A percentile compares a stretch with the other conserved stretches of the same genome.
Evolutionary conservation across 2,329 filamentous ascomycete species (phyloP).

Genomic region (Fusarium nelsonii): DNA sequence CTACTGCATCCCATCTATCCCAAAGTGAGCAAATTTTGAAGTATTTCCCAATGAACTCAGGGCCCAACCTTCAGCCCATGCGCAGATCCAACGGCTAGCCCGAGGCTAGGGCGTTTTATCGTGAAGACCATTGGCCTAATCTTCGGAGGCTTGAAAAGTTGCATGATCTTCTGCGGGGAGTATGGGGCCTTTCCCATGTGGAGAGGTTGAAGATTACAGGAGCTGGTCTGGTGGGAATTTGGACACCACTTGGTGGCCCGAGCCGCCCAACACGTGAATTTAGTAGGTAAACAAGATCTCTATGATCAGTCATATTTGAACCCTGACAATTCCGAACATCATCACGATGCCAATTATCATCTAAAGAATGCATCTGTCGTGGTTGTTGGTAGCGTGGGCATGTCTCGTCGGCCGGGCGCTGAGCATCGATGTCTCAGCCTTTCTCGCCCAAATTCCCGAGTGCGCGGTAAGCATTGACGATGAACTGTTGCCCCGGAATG

Average conservation of each 20-base stretch:
- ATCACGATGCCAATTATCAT: not conserved
- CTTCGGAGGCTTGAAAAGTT: not conserved
- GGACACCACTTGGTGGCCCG: not conserved
- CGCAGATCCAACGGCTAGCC: not conserved
- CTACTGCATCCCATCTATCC: not conserved
- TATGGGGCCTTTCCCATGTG: not conserved
- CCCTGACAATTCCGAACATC: not conserved
- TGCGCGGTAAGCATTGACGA: not conserved
- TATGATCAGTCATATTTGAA: not conserved
- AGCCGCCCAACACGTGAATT: not conserved
- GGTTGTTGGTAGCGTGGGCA: slow-evolving; percentile 15
- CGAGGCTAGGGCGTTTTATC: no score
- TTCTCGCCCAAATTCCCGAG: slow-evolving; percentile 9
- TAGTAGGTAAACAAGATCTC: not conserved
- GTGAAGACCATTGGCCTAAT: not conserved
- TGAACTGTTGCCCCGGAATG: not conserved
- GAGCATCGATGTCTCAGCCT: not conserved
- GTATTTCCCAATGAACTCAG: not conserved
- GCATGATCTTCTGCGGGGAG: slow-evolving; percentile 6
- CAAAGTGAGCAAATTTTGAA: not conserved
- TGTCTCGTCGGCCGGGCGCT: slow-evolving; percentile 5
- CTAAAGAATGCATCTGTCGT: slow-evolving; percentile 11
- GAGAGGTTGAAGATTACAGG: not conserved
- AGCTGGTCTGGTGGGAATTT: not conserved
- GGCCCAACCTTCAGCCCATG: not conserved